Evolutionary conservation across 495 filamentous ascomycete genomes (phyloP).

Genomic region (Rhypophila decipiens): DNA sequence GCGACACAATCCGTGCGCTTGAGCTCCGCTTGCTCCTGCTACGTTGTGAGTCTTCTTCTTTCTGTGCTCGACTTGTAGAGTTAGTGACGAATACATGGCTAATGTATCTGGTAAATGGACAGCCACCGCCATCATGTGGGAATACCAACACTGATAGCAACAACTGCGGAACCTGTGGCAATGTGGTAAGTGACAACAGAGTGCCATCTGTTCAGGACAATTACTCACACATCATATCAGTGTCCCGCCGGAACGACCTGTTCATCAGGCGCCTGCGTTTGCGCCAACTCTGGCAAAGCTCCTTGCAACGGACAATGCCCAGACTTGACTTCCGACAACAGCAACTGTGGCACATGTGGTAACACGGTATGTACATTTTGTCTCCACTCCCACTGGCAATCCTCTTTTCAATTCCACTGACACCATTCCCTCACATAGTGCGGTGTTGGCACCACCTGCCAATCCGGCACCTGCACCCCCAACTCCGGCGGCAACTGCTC

Average conservation of each 20-base stretch:
- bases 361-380: neutral
- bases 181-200: neutral
- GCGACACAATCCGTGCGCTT: neutral
- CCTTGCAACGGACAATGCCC: neutral
- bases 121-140: neutral
- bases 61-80: too few relatives aligned
- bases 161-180: neutral
- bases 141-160: neutral
- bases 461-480: neutral
- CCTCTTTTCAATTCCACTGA: neutral
- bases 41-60: neutral
- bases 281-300: neutral
- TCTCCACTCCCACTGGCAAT: neutral
- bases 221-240: neutral
- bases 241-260: neutral
- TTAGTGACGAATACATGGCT: neutral
- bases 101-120: neutral
- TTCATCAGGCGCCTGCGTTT: neutral
- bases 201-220: neutral
- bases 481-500: neutral
- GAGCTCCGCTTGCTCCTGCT: neutral
- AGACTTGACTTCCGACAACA: neutral
- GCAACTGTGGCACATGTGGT: neutral
- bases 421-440: neutral
- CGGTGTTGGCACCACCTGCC: neutral